Conservation (phyloP, 305 asterid species). For the Fraxinus ornus region DNA sequence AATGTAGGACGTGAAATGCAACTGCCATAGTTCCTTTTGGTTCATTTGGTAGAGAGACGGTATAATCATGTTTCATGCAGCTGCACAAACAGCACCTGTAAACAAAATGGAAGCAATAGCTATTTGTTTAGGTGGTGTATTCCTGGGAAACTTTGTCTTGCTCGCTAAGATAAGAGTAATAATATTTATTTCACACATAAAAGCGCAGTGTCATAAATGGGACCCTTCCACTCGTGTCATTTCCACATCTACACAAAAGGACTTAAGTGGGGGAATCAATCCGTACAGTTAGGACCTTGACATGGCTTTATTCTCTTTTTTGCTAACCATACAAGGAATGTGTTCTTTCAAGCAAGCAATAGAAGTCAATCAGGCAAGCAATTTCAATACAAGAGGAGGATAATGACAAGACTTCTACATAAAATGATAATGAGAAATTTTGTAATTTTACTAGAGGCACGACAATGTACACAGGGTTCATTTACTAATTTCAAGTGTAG, state of each 20-base stretch:
- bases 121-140: neutral
- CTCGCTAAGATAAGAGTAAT: neutral
- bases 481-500: neutral
- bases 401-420: neutral
- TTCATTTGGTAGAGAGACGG: neutral
- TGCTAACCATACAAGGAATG: neutral
- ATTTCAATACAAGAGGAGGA: neutral
- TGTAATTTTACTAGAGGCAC: neutral
- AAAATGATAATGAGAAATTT: neutral
- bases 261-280: neutral
- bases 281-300: neutral
- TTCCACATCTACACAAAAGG: neutral
- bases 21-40: neutral
- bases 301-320: neutral
- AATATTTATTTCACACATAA: neutral
- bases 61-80: constrained; percentile 31
- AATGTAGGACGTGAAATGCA: neutral
- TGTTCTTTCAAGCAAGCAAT: neutral
- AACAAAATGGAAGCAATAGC: neutral
- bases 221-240: neutral
- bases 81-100: constrained; percentile 57
- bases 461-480: neutral
- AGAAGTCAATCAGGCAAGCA: neutral
- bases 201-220: neutral
- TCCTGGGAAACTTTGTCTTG: neutral